Base-by-base conservation (phyloP, 163 green algal genomes). In the Prototheca wickerhamii region DNA sequence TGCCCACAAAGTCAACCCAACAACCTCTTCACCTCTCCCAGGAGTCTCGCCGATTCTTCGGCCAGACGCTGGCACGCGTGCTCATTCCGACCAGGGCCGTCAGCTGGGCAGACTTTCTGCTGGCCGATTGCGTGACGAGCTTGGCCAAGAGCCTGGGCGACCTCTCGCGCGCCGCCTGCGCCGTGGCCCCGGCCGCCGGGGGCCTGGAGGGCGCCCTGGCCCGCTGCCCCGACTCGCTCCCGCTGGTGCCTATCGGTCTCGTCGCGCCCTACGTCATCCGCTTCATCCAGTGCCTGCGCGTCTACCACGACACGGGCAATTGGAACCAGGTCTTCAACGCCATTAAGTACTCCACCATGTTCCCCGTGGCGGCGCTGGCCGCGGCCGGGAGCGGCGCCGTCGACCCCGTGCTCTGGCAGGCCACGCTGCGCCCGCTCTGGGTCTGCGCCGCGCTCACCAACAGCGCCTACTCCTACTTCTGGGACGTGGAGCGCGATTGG, bases 401-500 rank as follows among this genome's bases (percentile, higher is more conserved):
- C 4, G 46, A 35, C n/a, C 35, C 21, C 17, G 23, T 15, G 32
- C 5, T 18, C 31, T 29, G 23, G 42, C 28, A 42, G 25, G 4
- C 12, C 35, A 35, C n/a, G 40, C 30, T 65, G 40, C 34, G 23
- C 61, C 74, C 75, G 4, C 51, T 88, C 35, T 98, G 92, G 92
- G 61, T 98, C 3, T 46, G 49, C 2, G 73, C 79, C 4, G 76
- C 78, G 15, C 51, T 85, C 6, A 26, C 96, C 61, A 98, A 98
- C 84, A 87, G 81, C 28, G 63, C 50, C 18, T 98, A 89, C 78
- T 93, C 84, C 5, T 96, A 86, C 68, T 98, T 91, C 78, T 98
- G 92, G 92, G 92, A 98, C 67, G 64, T 97, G 8, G 87, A 92
- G 64, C 71, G 86, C 3, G 92, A 98, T 66, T 98, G 92, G 92